Evolutionary conservation across 2,329 filamentous ascomycete species (phyloP), one percentile per base, ranked within the genome.

Genomic region (Alternaria atra): DNA sequence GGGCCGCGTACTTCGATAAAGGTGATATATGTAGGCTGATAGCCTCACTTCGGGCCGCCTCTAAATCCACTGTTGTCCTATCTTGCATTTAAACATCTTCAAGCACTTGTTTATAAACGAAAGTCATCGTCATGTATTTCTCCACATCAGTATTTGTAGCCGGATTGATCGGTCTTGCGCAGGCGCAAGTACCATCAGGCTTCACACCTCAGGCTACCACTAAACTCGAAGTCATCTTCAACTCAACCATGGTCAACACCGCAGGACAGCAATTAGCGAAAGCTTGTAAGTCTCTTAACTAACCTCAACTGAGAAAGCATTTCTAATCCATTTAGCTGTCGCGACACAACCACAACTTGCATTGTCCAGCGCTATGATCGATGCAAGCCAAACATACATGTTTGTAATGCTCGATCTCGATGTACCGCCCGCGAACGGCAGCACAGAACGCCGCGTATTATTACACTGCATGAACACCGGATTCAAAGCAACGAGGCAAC

Each of bases 401-500:
- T 77, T 77, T 61, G 67, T 77, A 23, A 78, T 78, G 76, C 50
- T 78, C 17, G 76, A 78, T 52, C 70, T 78, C 9, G 76, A 78
- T 50, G 73, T 77, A 1, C 75, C 75, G 7, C 67, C 73, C 13
- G 61, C 51, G 39, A 54, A 64, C 46, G 67, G 67, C 27, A 70
- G 61, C 63, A 59, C 66, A 6, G 65, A 63, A 5, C 73, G 76
- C 54, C 74, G 73, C 30, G 66, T 70, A 12, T 64, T 78, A 25
- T 67, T 78, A 5, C 75, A 78, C 63, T 71, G 72, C 48, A 66
- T 78, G 68, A 72, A 68, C 27, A 75, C 72, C 3, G 74, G 70
- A 50, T 75, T 77, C 67, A 76, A 75, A 62, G 67, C 73, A 13
- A 74, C 74, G 6, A 64, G 70, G n/a, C 71, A 76, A 58, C 60